Evolutionary conservation across 768 basidiomycete species (phyloP).

Genomic region (Leccinum uliginosum): DNA sequence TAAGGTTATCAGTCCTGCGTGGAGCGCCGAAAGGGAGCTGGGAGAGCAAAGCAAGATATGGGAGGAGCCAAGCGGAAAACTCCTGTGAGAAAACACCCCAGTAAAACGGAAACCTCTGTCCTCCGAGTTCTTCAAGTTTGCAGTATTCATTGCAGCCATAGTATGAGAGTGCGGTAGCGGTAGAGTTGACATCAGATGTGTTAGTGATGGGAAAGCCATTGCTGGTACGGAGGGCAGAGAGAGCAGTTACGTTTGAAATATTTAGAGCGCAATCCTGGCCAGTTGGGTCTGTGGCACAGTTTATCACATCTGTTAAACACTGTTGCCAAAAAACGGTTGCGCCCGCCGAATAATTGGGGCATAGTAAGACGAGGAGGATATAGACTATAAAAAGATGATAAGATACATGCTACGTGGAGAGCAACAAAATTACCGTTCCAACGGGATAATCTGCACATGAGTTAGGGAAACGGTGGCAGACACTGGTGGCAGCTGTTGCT

Average conservation of each 20-base stretch:
- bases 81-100: slow-evolving; percentile 26
- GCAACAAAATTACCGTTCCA: slow-evolving; percentile 1
- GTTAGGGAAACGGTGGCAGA: neutral
- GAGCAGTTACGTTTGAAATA: slow-evolving; percentile 3
- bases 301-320: slow-evolving; percentile 7
- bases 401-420: neutral
- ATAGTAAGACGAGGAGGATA: neutral
- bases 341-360: neutral
- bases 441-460: slow-evolving; percentile 2
- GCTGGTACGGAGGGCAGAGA: slow-evolving; percentile 17
- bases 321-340: slow-evolving; percentile 8
- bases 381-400: slow-evolving; percentile 2
- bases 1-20: slow-evolving; percentile 36
- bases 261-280: slow-evolving; percentile 2
- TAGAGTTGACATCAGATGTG: neutral
- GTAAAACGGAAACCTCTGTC: no score
- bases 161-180: slow-evolving; percentile 10
- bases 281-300: neutral
- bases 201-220: neutral
- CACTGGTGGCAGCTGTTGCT: no score
- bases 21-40: slow-evolving; percentile 45
- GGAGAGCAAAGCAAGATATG: slow-evolving; percentile 45
- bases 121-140: no score
- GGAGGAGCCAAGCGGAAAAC: slow-evolving; percentile 43
- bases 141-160: neutral